Evolutionary conservation across 805 yeast genomes (phyloP), one percentile per base, ranked within the genome.

Genomic region (Metschnikowia picachoensis): DNA sequence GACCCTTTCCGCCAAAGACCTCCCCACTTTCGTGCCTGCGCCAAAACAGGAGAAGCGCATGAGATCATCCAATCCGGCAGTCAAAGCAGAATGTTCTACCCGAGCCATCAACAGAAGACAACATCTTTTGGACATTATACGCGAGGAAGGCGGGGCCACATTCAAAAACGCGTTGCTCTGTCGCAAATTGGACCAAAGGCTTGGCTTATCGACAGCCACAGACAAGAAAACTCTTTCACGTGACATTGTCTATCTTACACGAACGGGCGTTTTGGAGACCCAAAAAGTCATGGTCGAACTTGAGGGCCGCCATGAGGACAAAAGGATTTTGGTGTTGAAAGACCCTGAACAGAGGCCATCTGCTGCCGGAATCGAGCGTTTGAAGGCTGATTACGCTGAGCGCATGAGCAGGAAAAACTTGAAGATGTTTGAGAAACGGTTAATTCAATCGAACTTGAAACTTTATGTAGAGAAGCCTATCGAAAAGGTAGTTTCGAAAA

Each of bases 161-260:
- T 64, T 55, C 46, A 67, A 72, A 9, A 62, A 67, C 9, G 65
- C 67, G 6, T 53, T 53, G 10, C 55, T 72, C n/a, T 54, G 69
- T 35, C 57, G 73, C 13, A 41, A 47, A 10, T 48, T 72, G 16
- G 75, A 72, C 49, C 53, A 53, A 41, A 51, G 54, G 16, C 57
- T 72, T 28, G 64, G 60, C 3, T 51, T 44, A 30, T 38, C 52
- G 1, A 66, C 72, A 8, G 39, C 50, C 3, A 71, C 74, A 2
- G 76, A 72, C 49, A 57, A 53, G 32, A 72, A 71, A 44, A 72
- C 76, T 0, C 51, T 72, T 14, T 66, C 66, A 3, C 53, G 76
- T 31, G 76, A 72, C 44, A 64, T 72, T 4, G 60, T 62, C 1
- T 46, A 55, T 13, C 53, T 72, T 17, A 61, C 10, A 41, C 55